Evolutionary conservation across 2,329 filamentous ascomycete genomes (phyloP), one percentile per base, ranked within the genome.

Genomic region (Ascomycota sp.): DNA sequence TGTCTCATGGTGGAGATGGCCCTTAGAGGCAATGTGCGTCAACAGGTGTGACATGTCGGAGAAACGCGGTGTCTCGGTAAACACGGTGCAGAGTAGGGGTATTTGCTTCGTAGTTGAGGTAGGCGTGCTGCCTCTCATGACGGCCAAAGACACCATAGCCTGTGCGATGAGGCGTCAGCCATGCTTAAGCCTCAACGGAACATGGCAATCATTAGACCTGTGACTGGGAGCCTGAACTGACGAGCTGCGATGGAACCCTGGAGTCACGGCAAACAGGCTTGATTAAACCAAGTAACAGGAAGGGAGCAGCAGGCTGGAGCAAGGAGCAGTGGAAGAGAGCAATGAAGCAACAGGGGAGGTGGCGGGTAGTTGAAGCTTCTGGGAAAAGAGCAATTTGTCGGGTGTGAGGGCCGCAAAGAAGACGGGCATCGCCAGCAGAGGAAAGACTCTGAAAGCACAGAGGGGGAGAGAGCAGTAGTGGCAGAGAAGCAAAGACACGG

Each of bases 1-100:
- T 81, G 85, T 91, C 43, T 80, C 73, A 46, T 81, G 69, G 35
- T 82, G 74, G 22, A 94, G 59, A 48, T 95, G 86, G n/a, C 78
- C 77, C 48, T 94, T 94, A 38, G 85, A 94, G 35, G 78, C 72
- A 36, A 94, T 70, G 47, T 95, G 86, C 9, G 86, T 95, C 45
- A 95, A 68, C 23, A 94, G 61, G 51, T 94, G 86, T 22, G 85
- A 93, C 27, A 83, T 63, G 51, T 95, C 86, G 32, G 82, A 92
- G 55, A 94, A 94, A 20, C 56, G 67, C 24, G 81, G 80, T 35
- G 65, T 66, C 40, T 75, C 80, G 23, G 78, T 75, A 48, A 86
- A 95, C 40, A 93, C 75, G 44, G 64, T 73, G 67, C 86, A 95
- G 40, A 70, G 56, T 29, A 94, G 69, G 33, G 77, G 71, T 34